Conservation (phyloP, 1,139 yeast species). For the Sugiyamaella grinbergsii region DNA sequence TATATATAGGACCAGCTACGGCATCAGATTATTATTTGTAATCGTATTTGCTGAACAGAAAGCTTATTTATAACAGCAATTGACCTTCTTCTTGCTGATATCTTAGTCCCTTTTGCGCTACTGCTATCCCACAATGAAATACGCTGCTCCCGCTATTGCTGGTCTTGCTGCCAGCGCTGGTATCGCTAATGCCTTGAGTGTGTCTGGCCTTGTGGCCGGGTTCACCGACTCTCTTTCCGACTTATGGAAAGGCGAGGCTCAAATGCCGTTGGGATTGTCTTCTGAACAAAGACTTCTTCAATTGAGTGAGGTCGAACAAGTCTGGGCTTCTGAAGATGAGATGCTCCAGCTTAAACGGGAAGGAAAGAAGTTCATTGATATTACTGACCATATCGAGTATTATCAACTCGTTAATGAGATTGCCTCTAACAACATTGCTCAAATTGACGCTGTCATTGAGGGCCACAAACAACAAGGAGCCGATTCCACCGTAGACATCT, state of each 20-base stretch:
- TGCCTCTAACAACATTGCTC: constrained; percentile 13
- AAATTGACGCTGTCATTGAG: constrained; percentile 2
- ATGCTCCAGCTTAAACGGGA: constrained; percentile 56
- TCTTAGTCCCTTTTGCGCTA: too few relatives aligned
- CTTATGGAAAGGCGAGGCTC: constrained; percentile 6
- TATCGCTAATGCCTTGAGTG: constrained; percentile 20
- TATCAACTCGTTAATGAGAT: constrained; percentile 19
- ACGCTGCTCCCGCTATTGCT: constrained; percentile 13
- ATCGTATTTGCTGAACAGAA: too few relatives aligned
- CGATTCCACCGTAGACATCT: too few relatives aligned
- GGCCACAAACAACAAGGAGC: not conserved
- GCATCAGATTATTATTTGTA: not conserved
- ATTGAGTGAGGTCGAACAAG: constrained; percentile 41
- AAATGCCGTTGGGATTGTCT: constrained; percentile 10
- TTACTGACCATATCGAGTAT: constrained; percentile 51
- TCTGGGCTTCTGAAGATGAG: constrained; percentile 56
- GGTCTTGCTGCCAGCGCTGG: constrained; percentile 11
- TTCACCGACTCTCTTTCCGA: constrained; percentile 7
- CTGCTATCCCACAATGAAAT: constrained; percentile 13
- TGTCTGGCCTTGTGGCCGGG: constrained; percentile 15
- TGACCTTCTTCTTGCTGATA: not conserved
- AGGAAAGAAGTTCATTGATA: constrained; percentile 67
- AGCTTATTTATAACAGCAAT: too few relatives aligned
- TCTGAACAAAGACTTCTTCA: constrained; percentile 39
- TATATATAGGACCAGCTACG: not conserved